Percentiles rank a stretch among this genome's conserved stretches.
These are phyloP conservation scores for Physcomitrellopsis africana DNA, from an alignment of 225 moss, liverwort and hornwort species.

Conservation along the genomic window DNA sequence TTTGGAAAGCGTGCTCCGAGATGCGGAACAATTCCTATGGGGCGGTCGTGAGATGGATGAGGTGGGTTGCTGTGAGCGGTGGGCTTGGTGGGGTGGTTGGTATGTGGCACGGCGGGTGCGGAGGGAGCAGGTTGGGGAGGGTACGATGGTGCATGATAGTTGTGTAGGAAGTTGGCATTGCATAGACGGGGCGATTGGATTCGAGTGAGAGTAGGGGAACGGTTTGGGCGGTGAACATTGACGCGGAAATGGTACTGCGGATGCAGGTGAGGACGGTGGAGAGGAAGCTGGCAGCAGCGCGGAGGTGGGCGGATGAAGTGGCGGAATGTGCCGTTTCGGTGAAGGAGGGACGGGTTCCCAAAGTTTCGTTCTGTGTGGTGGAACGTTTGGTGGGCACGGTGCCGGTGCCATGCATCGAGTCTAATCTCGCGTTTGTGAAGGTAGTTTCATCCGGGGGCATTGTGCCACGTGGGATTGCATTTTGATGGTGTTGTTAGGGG, in stretches of 20 bases:
- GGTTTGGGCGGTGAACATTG: not conserved
- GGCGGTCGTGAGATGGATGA: slow-evolving; percentile 95
- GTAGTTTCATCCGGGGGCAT: slow-evolving; percentile 31
- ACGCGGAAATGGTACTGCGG: slow-evolving; percentile 17
- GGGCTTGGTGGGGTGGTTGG: too few species aligned
- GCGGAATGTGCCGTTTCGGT: slow-evolving; percentile 59
- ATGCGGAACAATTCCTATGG: slow-evolving; percentile 92
- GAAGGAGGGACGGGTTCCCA: slow-evolving; percentile 53
- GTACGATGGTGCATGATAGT: too few species aligned
- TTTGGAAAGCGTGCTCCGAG: slow-evolving; percentile 66
- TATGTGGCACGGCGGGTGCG: too few species aligned
- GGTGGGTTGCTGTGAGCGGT: slow-evolving; percentile 44
- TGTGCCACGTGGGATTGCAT: not conserved
- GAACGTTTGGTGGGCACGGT: slow-evolving; percentile 66
- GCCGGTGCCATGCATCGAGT: slow-evolving; percentile 79
- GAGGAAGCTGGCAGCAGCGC: slow-evolving; percentile 64
- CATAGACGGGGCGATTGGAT: not conserved
- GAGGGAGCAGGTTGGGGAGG: too few species aligned
- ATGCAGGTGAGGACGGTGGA: slow-evolving; percentile 76
- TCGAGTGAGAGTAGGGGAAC: not conserved
- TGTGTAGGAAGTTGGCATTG: not conserved
- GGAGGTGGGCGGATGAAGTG: slow-evolving; percentile 89
- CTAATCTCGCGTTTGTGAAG: slow-evolving; percentile 68
- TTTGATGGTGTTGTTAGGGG: not conserved
- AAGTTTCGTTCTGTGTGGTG: slow-evolving; percentile 55